phyloP scores from a whole-genome alignment of 805 yeast genomes.

The Yarrowia divulgata region DNA sequence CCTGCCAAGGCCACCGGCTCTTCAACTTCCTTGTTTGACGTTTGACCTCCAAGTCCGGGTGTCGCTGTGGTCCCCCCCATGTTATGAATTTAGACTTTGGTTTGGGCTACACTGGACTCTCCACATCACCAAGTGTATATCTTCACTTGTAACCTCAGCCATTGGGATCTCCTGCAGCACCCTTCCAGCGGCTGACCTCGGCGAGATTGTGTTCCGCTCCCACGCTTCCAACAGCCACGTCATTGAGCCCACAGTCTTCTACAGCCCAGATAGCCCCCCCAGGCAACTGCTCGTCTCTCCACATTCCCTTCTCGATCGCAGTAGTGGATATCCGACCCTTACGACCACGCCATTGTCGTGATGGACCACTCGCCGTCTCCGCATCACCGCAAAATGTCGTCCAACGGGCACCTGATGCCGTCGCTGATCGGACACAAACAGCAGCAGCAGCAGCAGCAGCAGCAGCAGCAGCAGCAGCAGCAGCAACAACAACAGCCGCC shows the following conservation, averaged over 20 bases:
- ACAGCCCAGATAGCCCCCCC: no score
- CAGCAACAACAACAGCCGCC: conserved; percentile 11
- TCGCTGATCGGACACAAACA: conserved; percentile 10
- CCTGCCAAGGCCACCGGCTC: no score
- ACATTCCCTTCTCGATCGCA: conserved; percentile 5
- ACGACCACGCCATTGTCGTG: background rate
- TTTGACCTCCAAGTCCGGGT: background rate
- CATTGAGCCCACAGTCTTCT: no score
- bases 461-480: conserved; percentile 11
- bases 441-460: conserved; percentile 26
- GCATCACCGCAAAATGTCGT: conserved; percentile 27
- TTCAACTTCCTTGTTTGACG: conserved; percentile 9
- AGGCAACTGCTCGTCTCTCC: background rate
- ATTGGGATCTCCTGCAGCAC: background rate
- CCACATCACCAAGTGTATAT: conserved; percentile 2
- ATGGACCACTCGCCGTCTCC: conserved; percentile 30
- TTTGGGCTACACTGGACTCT: background rate
- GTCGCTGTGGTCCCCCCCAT: conserved; percentile 16
- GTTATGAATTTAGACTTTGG: conserved; percentile 17
- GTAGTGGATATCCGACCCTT: background rate
- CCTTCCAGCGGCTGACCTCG: background rate
- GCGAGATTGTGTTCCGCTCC: background rate
- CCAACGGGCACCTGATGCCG: conserved; percentile 30
- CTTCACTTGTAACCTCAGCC: background rate
- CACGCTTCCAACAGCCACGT: no score